Conservation (phyloP, 768 basidiomycete genomes). For the Russula dissimulans region DNA sequence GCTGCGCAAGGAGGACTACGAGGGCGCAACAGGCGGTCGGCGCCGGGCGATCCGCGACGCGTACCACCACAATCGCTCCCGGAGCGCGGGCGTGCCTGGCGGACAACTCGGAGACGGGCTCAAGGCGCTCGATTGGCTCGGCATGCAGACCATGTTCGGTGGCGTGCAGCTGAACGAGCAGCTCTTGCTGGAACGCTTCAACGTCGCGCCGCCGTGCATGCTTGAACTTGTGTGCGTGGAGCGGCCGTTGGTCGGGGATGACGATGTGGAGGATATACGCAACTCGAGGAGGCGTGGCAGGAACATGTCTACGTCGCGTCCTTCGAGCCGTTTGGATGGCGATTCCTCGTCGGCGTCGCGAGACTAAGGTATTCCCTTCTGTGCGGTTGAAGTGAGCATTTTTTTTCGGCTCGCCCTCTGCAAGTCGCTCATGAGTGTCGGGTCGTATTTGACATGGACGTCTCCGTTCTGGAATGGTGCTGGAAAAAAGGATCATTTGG, state of each 20-base stretch:
- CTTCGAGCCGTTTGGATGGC: constrained; percentile 2
- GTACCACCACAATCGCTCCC: constrained; percentile 60
- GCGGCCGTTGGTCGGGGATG: constrained; percentile 38
- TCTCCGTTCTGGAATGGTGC: too few relatives aligned
- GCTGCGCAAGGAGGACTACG: constrained; percentile 45
- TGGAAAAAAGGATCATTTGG: too few relatives aligned
- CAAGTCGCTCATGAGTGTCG: too few relatives aligned
- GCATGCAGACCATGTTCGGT: constrained; percentile 49
- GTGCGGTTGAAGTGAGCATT: not conserved
- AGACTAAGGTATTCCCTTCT: not conserved
- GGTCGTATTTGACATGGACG: too few relatives aligned
- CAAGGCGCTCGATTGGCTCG: constrained; percentile 59
- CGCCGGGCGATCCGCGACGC: constrained; percentile 39
- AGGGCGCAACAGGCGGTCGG: constrained; percentile 28
- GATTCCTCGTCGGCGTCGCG: constrained; percentile 2
- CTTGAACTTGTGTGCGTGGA: constrained; percentile 47
- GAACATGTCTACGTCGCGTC: constrained; percentile 12
- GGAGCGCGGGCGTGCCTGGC: constrained; percentile 55
- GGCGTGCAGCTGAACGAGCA: constrained; percentile 44
- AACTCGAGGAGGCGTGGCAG: constrained; percentile 17
- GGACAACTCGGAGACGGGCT: constrained; percentile 55
- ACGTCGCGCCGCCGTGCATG: constrained; percentile 45
- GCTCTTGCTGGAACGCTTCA: constrained; percentile 33
- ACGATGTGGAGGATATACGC: constrained; percentile 43
- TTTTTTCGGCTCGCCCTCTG: not conserved